phyloP scores from a whole-genome alignment of 2,329 filamentous ascomycete genomes.

The Berkeleyomyces basicola region DNA sequence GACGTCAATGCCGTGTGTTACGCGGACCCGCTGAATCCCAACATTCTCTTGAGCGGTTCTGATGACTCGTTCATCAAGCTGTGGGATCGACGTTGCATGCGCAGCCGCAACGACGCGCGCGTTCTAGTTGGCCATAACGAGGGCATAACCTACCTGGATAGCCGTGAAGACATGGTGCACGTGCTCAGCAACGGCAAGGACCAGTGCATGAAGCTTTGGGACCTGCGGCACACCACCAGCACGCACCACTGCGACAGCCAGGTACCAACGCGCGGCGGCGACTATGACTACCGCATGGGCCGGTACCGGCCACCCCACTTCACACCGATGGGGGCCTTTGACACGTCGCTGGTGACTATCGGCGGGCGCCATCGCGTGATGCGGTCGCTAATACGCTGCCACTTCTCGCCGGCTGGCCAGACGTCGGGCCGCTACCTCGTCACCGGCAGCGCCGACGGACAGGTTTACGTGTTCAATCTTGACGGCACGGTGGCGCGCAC shows the following conservation, averaged over 20 bases:
- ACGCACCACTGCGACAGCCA: slow-evolving; percentile 47
- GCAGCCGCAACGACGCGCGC: slow-evolving; percentile 55
- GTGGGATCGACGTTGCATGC: slow-evolving; percentile 89
- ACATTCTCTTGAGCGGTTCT: slow-evolving; percentile 89
- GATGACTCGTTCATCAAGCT: slow-evolving; percentile 91
- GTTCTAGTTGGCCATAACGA: slow-evolving; percentile 51
- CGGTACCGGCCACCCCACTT: neutral
- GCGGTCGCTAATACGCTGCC: slow-evolving; percentile 81
- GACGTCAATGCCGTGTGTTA: slow-evolving; percentile 97
- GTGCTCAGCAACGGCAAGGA: slow-evolving; percentile 91
- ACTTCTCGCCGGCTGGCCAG: slow-evolving; percentile 77
- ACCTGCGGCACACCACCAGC: slow-evolving; percentile 38
- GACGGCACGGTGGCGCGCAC: slow-evolving; percentile 67
- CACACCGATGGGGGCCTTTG: slow-evolving; percentile 20
- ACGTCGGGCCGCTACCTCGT: slow-evolving; percentile 89
- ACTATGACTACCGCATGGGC: neutral
- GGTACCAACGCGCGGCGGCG: no score
- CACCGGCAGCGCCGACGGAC: slow-evolving; percentile 75
- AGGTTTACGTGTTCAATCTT: slow-evolving; percentile 83
- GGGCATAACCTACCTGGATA: slow-evolving; percentile 52
- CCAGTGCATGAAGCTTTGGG: slow-evolving; percentile 95
- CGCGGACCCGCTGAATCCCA: slow-evolving; percentile 71
- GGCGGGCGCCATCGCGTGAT: slow-evolving; percentile 67
- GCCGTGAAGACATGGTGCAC: slow-evolving; percentile 58
- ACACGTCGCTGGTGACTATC: slow-evolving; percentile 89